These are phyloP conservation scores for Prunus kanzakura DNA, from an alignment of 306 rosid genomes.

Conservation along the genomic window DNA sequence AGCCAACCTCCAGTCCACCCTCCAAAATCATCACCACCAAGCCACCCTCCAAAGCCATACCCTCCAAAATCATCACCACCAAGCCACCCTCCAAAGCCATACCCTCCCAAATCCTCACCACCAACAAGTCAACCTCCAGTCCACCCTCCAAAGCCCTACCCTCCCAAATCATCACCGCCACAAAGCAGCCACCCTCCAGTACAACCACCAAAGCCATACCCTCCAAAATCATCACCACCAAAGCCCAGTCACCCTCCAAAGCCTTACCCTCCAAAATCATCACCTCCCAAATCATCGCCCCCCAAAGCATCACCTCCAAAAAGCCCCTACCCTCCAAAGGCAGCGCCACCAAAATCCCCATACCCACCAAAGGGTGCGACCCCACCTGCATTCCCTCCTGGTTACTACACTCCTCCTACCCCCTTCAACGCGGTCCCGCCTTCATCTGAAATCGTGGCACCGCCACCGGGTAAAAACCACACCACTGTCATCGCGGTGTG, in stretches of 20 bases:
- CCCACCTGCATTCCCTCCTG: conserved; percentile 13
- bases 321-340: background rate
- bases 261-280: background rate
- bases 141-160: background rate
- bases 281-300: conserved; percentile 8
- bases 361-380: conserved; percentile 12
- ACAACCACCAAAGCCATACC: background rate
- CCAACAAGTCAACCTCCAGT: too few species aligned
- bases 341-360: background rate
- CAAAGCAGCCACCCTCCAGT: background rate
- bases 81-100: too few species aligned
- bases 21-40: conserved; percentile 3
- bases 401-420: conserved; percentile 10
- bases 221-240: background rate
- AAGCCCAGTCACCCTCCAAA: background rate
- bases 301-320: conserved; percentile 2
- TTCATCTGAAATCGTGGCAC: conserved; percentile 10
- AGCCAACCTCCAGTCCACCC: background rate
- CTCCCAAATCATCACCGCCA: background rate
- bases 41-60: background rate
- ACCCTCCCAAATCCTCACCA: too few species aligned
- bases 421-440: conserved; percentile 29
- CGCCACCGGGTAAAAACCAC: conserved; percentile 30
- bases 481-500: conserved; percentile 54
- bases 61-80: background rate